Evolutionary conservation across 1,284 basidiomycete genomes (phyloP).

Genomic region (Naganishia albida): DNA sequence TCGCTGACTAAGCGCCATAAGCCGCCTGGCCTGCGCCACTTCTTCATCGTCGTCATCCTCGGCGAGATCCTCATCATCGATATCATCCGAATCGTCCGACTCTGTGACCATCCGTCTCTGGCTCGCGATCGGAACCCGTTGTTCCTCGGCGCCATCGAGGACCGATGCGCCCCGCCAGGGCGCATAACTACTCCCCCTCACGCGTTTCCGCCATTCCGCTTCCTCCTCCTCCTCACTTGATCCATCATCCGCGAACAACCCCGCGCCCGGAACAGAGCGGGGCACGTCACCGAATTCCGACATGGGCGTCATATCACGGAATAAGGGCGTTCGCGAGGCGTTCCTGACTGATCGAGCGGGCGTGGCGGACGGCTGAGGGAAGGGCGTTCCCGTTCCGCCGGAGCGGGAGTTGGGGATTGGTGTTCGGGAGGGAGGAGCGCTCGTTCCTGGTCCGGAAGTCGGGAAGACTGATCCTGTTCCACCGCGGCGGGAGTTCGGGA

Average conservation of each 20-base stretch:
- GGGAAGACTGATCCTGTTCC: constrained; percentile 28
- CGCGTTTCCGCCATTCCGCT: constrained; percentile 28
- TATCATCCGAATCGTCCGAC: constrained; percentile 15
- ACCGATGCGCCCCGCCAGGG: constrained; percentile 27
- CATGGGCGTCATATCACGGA: constrained; percentile 33
- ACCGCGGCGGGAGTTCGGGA: constrained; percentile 33
- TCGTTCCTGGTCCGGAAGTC: not conserved
- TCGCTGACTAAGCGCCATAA: constrained; percentile 35
- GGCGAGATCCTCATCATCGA: not conserved
- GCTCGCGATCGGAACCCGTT: not conserved
- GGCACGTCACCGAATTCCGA: constrained; percentile 15
- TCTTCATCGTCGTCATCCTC: constrained; percentile 27
- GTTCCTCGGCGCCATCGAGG: constrained; percentile 4
- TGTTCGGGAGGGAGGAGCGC: not conserved
- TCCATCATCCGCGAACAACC: constrained; percentile 24
- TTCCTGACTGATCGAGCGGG: not conserved
- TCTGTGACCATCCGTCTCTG: not conserved
- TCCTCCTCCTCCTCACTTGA: constrained; percentile 30
- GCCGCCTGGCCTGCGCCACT: constrained; percentile 30
- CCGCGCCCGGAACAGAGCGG: not conserved
- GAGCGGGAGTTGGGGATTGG: constrained; percentile 19
- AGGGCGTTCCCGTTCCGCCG: constrained; percentile 6
- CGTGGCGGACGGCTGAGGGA: not conserved
- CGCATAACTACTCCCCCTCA: constrained; percentile 25
- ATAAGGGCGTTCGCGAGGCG: constrained; percentile 26